These are phyloP conservation scores for Pseudogymnoascus sp. DNA, from an alignment of 2,329 filamentous ascomycete genomes.

Conservation along the genomic window DNA sequence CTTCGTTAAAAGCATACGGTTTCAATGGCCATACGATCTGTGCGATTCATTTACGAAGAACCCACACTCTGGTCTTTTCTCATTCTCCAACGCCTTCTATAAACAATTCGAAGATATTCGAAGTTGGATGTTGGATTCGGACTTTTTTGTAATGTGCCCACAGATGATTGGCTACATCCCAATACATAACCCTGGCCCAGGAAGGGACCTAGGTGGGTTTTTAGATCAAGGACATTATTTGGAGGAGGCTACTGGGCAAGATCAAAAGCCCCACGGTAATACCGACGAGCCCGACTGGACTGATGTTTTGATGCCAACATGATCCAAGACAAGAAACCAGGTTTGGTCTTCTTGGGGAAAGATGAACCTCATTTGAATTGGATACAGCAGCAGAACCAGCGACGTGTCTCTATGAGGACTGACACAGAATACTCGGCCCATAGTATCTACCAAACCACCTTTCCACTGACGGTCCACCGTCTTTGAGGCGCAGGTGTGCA, in stretches of 20 bases:
- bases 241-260: neutral
- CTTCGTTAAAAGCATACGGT: constrained; percentile 2
- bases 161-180: constrained; percentile 2
- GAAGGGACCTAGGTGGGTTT: neutral
- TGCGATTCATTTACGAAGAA: neutral
- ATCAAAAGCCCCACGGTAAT: neutral
- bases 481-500: neutral
- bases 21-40: neutral
- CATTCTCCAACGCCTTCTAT: neutral
- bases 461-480: no score
- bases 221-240: neutral
- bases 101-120: neutral
- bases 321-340: neutral
- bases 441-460: neutral
- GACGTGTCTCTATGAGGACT: no score
- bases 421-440: neutral
- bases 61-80: neutral
- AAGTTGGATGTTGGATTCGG: constrained; percentile 4
- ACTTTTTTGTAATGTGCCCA: constrained; percentile 2
- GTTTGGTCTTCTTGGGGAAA: neutral
- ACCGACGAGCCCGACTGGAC: neutral
- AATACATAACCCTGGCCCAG: constrained; percentile 3
- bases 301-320: constrained; percentile 4
- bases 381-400: neutral
- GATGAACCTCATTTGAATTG: neutral